These are phyloP conservation scores for Torulaspora pretoriensis DNA, from an alignment of 1,139 yeast genomes.

Conservation along the genomic window DNA sequence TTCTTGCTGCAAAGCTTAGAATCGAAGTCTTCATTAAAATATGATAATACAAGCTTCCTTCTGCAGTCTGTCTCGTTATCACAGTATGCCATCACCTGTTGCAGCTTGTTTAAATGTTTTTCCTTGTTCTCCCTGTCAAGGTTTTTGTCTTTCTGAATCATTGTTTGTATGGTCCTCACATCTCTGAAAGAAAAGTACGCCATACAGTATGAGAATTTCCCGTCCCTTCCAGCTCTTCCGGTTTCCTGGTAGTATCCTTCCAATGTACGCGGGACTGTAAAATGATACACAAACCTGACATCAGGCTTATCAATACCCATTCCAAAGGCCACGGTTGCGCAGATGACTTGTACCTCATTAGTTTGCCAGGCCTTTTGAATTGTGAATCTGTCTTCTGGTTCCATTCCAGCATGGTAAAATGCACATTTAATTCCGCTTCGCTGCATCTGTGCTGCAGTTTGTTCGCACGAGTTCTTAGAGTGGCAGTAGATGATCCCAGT, in stretches of 20 bases:
- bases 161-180: constrained; percentile 64
- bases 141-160: constrained; percentile 74
- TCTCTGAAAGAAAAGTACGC: constrained; percentile 78
- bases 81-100: constrained; percentile 87
- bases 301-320: constrained; percentile 98
- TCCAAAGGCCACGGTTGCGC: constrained; percentile 98
- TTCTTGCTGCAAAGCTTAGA: constrained; percentile 59
- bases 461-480: constrained; percentile 85
- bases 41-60: constrained; percentile 79
- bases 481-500: constrained; percentile 94
- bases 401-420: constrained; percentile 93
- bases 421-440: constrained; percentile 62
- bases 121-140: constrained; percentile 63
- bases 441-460: constrained; percentile 59
- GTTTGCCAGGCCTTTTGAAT: constrained; percentile 83
- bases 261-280: constrained; percentile 81
- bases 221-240: constrained; percentile 99
- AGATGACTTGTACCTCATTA: constrained; percentile 66
- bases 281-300: constrained; percentile 85
- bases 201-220: constrained; percentile 71
- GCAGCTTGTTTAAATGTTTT: constrained; percentile 69
- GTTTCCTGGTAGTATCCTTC: constrained; percentile 98
- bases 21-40: constrained; percentile 80
- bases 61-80: constrained; percentile 90
- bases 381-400: constrained; percentile 61